Evolutionary conservation across 345 rosid genomes (phyloP), one percentile per base, ranked within the genome.

Genomic region (Eucalyptus marginata): DNA sequence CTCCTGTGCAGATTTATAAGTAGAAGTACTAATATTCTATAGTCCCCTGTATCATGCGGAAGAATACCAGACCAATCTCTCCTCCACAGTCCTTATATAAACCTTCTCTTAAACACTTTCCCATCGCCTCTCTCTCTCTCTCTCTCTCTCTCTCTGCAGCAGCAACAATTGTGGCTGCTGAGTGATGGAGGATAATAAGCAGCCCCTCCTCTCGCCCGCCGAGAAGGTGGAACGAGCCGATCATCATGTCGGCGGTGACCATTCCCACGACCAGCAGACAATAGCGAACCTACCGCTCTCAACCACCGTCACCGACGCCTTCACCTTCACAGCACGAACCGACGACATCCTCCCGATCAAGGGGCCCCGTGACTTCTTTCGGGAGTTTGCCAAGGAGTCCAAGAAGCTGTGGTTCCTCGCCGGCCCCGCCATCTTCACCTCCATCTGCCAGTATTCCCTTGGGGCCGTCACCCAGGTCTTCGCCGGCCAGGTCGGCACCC

Each of bases 401-500:
- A 94, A 92, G 90, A 97, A 95, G 90, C 93, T 97, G 8, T 96
- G 99, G 99, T 95, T 88, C 93, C 93, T 97, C 2, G 99, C 99
- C 4, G 98, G 96, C 31, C 99, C 99, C 1, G 99, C 99, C 92
- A 95, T 97, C 90, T 97, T 96, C 95, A 97, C 99, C 86, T 90
- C 96, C 79, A 1, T 96, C n/a, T 93, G 92, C 88, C 96, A 95
- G 87, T 97, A 97, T 92, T 96, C 99, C n/a, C 98, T 97, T 25
- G 99, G 99, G 17, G 99, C 99, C 86, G 24, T 94, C 90, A 95
- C 98, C 88, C 99, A 95, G 86, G 93, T 95, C 89, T 94, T 95
- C 79, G 88, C 98, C 84, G 98, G 99, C 50, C 99, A 96, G 13
- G 93, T 96, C 54, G 91, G 98, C 89, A 95, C 96, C 86, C 89